Evolutionary conservation across 768 basidiomycete species (phyloP), one percentile per base, ranked within the genome.

Genomic region (Rhodotorula babjevae): DNA sequence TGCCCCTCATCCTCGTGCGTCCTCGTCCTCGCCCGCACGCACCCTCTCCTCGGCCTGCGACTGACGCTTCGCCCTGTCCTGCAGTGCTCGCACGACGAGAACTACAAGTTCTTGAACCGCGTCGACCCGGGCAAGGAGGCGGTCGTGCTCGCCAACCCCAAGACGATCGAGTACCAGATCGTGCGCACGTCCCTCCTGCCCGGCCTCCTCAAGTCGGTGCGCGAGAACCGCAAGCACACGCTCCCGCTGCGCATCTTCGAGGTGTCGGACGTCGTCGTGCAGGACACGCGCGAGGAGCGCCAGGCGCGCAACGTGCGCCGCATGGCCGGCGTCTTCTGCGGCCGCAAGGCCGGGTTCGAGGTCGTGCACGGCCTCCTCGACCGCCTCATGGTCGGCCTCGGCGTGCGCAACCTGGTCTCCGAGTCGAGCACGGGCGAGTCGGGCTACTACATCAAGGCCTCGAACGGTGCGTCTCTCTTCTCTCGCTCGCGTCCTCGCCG

Each of bases 51-150:
- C 21, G 3, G 3, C 31, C 16, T 10, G 19, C 23, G 2, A 7
- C n/a, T 21, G 14, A 27, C 33, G n/a, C 12, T 23, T 49, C 36
- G 12, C 55, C 47, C 21, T 12, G 6, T 15, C 44, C 14, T 3
- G 36, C 78, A 97, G 93, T 99, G 95, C 82, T 97, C 95, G 19
- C 93, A 93, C 78, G 95, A 97, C 81, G 96, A 99, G 83, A 98
- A 97, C 83, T 99, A 97, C 79, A 89, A 87, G 62, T 93, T 88
- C 84, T 85, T 99, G 73, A 96, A 96, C 83, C 89, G 88, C 70
- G 79, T 83, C 44, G 95, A 98, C 81, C 89, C 91, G 75, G 88
- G 88, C 53, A 86, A 86, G 49, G 85, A 86, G 31, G 95, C 90
- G 2, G 88, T 98, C 73, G 90, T 90, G 77, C 92, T 98, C 72